Percentiles rank a stretch among this genome's conserved stretches.
Conservation (phyloP, 225 moss, liverwort and hornwort genomes). For the Anthoceros angustus region DNA sequence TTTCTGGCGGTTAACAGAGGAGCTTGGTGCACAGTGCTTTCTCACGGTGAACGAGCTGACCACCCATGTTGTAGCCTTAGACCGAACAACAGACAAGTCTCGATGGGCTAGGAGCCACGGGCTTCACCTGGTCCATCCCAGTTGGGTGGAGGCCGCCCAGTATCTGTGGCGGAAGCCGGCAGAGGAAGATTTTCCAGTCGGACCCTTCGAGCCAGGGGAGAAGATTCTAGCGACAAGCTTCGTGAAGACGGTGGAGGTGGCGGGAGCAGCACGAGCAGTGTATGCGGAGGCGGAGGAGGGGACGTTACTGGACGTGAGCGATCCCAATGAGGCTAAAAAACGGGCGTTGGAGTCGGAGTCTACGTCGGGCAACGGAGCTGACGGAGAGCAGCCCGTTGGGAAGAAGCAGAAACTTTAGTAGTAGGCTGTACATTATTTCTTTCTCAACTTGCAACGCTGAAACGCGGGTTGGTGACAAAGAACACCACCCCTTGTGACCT, state of each 20-base stretch:
- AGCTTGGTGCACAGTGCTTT: constrained; percentile 72
- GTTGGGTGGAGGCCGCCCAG: constrained; percentile 89
- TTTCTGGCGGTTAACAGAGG: constrained; percentile 61
- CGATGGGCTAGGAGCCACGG: constrained; percentile 62
- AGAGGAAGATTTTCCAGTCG: constrained; percentile 60
- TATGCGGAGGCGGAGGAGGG: too few relatives aligned
- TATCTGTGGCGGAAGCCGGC: constrained; percentile 68
- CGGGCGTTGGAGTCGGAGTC: too few relatives aligned
- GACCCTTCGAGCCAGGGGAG: constrained; percentile 22
- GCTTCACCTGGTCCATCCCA: constrained; percentile 59
- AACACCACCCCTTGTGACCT: too few relatives aligned
- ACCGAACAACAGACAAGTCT: constrained; percentile 64
- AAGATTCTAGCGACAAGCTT: constrained; percentile 30
- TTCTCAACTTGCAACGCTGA: too few relatives aligned
- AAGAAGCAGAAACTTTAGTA: too few relatives aligned
- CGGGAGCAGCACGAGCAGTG: too few relatives aligned
- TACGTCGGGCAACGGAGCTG: too few relatives aligned
- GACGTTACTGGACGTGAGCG: too few relatives aligned
- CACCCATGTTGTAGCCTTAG: constrained; percentile 72
- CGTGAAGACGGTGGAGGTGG: constrained; percentile 30
- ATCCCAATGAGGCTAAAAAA: too few relatives aligned
- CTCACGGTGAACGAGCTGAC: constrained; percentile 25
- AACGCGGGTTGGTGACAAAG: too few relatives aligned
- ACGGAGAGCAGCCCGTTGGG: too few relatives aligned
- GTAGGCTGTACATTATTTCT: too few relatives aligned